Conservation (phyloP, 257 asterid species). For the Jacaranda copaia region DNA sequence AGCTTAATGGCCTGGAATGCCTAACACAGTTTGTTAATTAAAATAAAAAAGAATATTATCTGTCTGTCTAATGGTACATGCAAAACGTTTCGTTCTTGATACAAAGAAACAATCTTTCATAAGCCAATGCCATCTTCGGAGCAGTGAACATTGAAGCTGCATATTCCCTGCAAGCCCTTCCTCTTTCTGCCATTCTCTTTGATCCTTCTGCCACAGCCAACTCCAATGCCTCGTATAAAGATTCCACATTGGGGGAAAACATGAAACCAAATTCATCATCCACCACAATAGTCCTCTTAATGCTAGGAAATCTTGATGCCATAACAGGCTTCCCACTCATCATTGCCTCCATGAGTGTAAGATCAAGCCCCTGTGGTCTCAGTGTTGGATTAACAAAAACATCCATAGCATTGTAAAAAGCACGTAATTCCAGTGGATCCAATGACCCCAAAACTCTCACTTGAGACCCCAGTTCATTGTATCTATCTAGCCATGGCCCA, state of each 20-base stretch:
- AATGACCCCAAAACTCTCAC: constrained; percentile 77
- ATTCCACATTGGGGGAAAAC: constrained; percentile 83
- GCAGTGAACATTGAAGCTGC: constrained; percentile 90
- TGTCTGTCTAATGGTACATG: constrained; percentile 48
- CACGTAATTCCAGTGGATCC: constrained; percentile 61
- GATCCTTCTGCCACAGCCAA: constrained; percentile 69
- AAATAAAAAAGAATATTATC: no score
- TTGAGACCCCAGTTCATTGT: constrained; percentile 70
- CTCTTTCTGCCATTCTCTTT: constrained; percentile 66
- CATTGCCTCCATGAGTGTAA: constrained; percentile 92
- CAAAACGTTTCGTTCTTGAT: constrained; percentile 78
- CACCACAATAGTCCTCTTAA: constrained; percentile 82
- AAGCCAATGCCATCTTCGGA: constrained; percentile 84
- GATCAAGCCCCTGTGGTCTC: constrained; percentile 96
- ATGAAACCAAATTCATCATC: constrained; percentile 76
- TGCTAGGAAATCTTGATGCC: constrained; percentile 95
- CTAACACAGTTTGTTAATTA: no score
- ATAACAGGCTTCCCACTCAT: constrained; percentile 90
- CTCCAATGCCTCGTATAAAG: constrained; percentile 72
- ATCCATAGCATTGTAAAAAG: constrained; percentile 82
- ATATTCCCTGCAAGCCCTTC: constrained; percentile 74
- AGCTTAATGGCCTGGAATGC: no score
- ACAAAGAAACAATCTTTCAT: constrained; percentile 88
- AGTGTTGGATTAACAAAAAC: constrained; percentile 86
- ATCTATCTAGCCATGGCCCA: constrained; percentile 90